phyloP scores from a whole-genome alignment of 768 basidiomycete genomes.

The Pleurotus cornucopiae region DNA sequence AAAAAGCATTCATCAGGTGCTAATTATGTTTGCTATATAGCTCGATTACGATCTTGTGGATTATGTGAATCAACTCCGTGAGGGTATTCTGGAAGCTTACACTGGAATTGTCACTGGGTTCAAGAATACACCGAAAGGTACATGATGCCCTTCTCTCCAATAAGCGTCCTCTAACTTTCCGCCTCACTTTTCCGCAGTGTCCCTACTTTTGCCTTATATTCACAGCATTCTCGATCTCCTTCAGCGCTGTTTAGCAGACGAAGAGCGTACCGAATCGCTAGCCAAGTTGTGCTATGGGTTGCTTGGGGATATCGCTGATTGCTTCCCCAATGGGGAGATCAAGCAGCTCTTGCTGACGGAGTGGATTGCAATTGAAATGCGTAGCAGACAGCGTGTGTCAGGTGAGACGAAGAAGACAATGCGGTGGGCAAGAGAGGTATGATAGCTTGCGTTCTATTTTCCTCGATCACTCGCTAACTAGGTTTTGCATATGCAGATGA shows the following conservation, averaged over 20 bases:
- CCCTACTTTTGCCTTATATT: conserved; percentile 65
- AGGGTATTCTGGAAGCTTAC: conserved; percentile 96
- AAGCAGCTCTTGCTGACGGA: conserved; percentile 73
- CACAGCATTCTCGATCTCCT: conserved; percentile 76
- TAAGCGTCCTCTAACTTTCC: conserved; percentile 7
- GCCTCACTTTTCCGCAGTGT: conserved; percentile 23
- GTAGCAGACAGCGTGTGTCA: conserved; percentile 69
- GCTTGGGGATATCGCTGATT: conserved; percentile 89
- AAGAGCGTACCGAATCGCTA: conserved; percentile 78
- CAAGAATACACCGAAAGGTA: conserved; percentile 80
- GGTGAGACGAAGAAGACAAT: conserved; percentile 83
- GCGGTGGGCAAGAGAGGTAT: conserved; percentile 91
- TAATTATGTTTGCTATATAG: conserved; percentile 27
- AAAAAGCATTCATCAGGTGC: neutral
- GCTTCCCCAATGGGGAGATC: conserved; percentile 77
- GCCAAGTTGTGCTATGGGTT: conserved; percentile 78
- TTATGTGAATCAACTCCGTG: conserved; percentile 84
- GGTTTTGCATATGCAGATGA: conserved; percentile 45
- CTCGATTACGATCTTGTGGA: conserved; percentile 89
- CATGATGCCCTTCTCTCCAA: conserved; percentile 9
- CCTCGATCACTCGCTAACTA: no score
- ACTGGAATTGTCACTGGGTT: conserved; percentile 91
- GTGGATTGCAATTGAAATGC: conserved; percentile 75
- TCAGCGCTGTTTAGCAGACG: conserved; percentile 71
- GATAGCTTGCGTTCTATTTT: neutral